Evolutionary conservation across 495 filamentous ascomycete genomes (phyloP).

Genomic region (Tuber borchii): DNA sequence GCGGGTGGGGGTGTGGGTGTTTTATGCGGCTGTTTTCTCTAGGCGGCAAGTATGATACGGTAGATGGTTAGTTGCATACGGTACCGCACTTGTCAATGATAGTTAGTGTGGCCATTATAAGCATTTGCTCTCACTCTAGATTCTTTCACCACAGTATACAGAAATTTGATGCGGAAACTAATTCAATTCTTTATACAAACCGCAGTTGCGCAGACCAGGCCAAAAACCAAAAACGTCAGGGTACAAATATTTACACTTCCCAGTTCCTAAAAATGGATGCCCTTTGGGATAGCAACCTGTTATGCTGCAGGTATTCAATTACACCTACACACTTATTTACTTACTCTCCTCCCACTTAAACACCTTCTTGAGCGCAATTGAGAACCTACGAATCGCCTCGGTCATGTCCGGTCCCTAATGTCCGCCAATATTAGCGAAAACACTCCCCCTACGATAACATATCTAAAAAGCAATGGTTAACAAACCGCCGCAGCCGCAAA

Average conservation of each 20-base stretch:
- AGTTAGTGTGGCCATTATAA: background rate
- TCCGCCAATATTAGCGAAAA: slow-evolving; percentile 1
- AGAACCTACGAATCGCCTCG: slow-evolving; percentile 72
- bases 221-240: background rate
- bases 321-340: background rate
- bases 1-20: no score
- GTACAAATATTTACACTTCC: background rate
- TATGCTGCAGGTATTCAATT: background rate
- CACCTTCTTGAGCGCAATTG: slow-evolving; percentile 57
- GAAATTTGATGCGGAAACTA: background rate
- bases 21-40: no score
- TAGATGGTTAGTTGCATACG: background rate
- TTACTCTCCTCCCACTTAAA: slow-evolving; percentile 48
- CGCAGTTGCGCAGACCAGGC: background rate
- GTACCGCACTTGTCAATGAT: background rate
- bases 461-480: background rate
- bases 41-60: no score
- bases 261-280: background rate
- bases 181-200: background rate
- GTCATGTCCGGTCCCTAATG: slow-evolving; percentile 56
- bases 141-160: background rate
- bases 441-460: background rate
- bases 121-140: background rate
- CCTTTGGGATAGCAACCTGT: background rate
- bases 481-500: slow-evolving; percentile 67